Conservation (phyloP, 306 rosid genomes). For the Sophora flavescens region DNA sequence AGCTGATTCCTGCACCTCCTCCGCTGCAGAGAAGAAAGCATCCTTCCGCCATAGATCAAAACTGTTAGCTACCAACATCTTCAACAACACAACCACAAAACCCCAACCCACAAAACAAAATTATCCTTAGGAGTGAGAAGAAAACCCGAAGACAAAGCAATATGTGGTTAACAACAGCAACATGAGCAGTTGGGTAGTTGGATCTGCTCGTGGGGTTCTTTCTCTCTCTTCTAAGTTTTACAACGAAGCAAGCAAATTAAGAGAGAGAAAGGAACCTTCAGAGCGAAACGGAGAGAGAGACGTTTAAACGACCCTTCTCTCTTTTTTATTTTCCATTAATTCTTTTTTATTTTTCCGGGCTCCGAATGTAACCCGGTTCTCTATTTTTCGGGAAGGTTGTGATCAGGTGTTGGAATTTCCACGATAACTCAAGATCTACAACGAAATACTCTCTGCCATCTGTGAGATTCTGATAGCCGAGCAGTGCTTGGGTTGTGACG, state of each 20-base stretch:
- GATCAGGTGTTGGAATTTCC: slow-evolving; percentile 14
- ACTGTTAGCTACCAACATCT: slow-evolving; percentile 89
- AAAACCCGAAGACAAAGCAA: slow-evolving; percentile 17
- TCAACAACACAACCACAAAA: slow-evolving; percentile 2
- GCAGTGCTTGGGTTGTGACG: neutral
- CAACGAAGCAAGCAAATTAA: slow-evolving; percentile 45
- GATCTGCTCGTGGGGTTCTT: slow-evolving; percentile 25
- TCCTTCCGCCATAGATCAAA: slow-evolving; percentile 97
- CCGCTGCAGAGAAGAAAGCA: slow-evolving; percentile 93
- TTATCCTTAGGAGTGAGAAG: slow-evolving; percentile 32
- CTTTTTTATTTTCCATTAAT: slow-evolving; percentile 32
- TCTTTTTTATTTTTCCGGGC: neutral
- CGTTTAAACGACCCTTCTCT: slow-evolving; percentile 52
- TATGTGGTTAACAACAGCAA: slow-evolving; percentile 18
- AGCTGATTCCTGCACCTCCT: slow-evolving; percentile 98
- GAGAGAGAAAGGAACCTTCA: slow-evolving; percentile 51
- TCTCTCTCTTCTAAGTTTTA: slow-evolving; percentile 51
- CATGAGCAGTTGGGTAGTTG: slow-evolving; percentile 14
- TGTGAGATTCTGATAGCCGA: neutral
- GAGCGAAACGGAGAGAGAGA: slow-evolving; percentile 12
- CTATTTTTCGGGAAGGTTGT: slow-evolving; percentile 28
- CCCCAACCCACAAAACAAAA: neutral
- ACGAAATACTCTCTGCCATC: neutral
- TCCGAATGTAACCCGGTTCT: neutral
- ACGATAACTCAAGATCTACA: neutral